Base-by-base conservation (phyloP, 2,329 filamentous ascomycete genomes). In the Fusarium nematophilum region DNA sequence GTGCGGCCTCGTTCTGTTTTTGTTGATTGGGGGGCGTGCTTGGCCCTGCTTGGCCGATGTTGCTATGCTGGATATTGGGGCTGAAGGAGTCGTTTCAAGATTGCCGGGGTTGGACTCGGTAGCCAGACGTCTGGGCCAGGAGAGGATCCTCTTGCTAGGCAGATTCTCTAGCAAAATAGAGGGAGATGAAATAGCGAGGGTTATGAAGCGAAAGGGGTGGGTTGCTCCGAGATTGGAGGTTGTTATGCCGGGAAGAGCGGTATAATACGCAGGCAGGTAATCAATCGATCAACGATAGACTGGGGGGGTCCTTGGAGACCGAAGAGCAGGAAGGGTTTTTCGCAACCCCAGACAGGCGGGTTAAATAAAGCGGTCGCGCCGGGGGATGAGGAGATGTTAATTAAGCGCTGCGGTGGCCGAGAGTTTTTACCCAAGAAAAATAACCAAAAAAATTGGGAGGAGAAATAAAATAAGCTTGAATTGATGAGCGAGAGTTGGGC, bases 251-350 rank as follows among this genome's bases (percentile, higher is more conserved):
- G 45, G 42, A 60, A 44, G 44, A 46, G 47, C 23, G 30, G 49
- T 50, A 45, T 45, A 50, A 52, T 6, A 21, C 21, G 21, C 21
- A 21, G 21, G 21, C 21, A 21, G 21, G 25, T 25, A 53, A 44
- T 44, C 38, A 53, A 66, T 69, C 64, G 66, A 64, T 69, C 66
- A 64, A 69, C 66, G 62, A 69, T 56, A 57, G 59, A 62, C 52
- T 64, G 43, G 47, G 55, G 46, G 47, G 36, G 40, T 23, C 46
- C 25, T 34, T 44, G 59, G 53, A 34, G 56, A 51, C 27, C 50
- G 59, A 62, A 21, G 42, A 51, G 48, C 34, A 60, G 59, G 43
- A 59, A 62, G 44, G 43, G 55, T 47, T 58, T 59, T 62, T 58
- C 45, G 42, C 44, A 62, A 64, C 44, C 34, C 59, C 57, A 36